Evolutionary conservation across 371 early-diverging fungal species (phyloP), one percentile per base, ranked within the genome.

Genomic region (Mucor irregularis): DNA sequence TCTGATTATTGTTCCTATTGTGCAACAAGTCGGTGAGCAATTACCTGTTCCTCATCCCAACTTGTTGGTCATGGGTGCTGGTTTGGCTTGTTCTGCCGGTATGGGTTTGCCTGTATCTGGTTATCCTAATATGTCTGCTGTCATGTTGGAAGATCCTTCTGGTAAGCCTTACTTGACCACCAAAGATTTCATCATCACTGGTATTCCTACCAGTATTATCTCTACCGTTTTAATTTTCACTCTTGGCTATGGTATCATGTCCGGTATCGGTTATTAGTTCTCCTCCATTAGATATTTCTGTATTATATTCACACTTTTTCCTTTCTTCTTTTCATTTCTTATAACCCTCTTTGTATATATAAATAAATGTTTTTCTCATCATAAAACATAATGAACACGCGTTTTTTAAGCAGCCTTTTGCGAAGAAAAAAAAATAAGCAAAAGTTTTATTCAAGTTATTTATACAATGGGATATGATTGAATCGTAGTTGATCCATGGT

Each of bases 91-190:
- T 37, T 74, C 75, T 26, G 73, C 89, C 17, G 74, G 72, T 48
- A 77, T 73, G 74, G 74, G 67, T 29, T 74, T 98, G 3, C 97
- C 96, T 0, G 93, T 98, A 4, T 93, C 89, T 3, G 93, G 94
- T 0, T 96, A 94, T 73, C 98, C 98, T 0, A 98, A 98, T 64
- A 96, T 98, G 94, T 92, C 91, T 53, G 96, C 97, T 11, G 87
- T 95, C 45, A 90, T 92, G 80, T 76, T 93, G 66, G 97, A 98
- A 74, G 93, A 96, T 69, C 85, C 83, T 4, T 83, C 89, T 34
- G 97, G 97, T n/a, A 81, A 77, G 43, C 93, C 91, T 24, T 98
- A 94, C 63, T 69, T 98, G 42, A 69, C 61, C 24, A 90, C 94
- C 2, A 66, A 65, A 37, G 97, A 98, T 68, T 97, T 98, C 58